These are phyloP conservation scores for Eucommia ulmoides DNA, from an alignment of 257 asterid species.

Conservation along the genomic window DNA sequence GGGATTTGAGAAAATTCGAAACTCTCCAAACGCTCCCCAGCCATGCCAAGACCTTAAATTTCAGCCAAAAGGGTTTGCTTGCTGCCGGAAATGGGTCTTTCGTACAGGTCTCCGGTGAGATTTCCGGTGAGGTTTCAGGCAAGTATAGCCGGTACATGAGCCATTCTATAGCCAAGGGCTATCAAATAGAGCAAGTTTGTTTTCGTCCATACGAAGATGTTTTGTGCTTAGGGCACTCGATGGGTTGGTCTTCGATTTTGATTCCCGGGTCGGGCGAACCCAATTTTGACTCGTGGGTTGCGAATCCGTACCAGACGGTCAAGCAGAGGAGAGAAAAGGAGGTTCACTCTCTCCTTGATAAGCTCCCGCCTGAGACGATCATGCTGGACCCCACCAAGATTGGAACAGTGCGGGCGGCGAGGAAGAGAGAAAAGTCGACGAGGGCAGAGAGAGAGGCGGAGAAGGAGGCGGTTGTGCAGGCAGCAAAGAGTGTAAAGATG, in stretches of 20 bases:
- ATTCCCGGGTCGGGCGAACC: constrained; percentile 88
- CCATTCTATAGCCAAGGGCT: constrained; percentile 78
- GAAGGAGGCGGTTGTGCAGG: constrained; percentile 56
- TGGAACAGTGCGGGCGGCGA: constrained; percentile 51
- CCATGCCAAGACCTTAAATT: constrained; percentile 49
- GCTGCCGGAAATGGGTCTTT: constrained; percentile 63
- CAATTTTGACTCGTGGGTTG: constrained; percentile 85
- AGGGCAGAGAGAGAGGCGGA: constrained; percentile 48
- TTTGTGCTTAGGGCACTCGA: constrained; percentile 74
- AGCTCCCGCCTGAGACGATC: constrained; percentile 89
- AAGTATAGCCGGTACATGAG: constrained; percentile 60
- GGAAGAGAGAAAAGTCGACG: constrained; percentile 38
- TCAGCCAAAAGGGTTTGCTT: constrained; percentile 81
- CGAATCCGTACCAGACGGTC: constrained; percentile 73
- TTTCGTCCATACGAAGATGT: constrained; percentile 94
- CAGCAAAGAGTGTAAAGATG: constrained; percentile 30
- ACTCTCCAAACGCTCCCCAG: constrained; percentile 50
- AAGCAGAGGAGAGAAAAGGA: constrained; percentile 89
- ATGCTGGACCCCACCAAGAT: constrained; percentile 91
- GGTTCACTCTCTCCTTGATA: constrained; percentile 73
- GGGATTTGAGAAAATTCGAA: constrained; percentile 83
- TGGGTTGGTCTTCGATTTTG: constrained; percentile 76
- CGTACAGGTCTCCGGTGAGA: constrained; percentile 50
- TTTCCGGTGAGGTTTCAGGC: constrained; percentile 43
- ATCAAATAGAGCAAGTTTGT: constrained; percentile 42